Percentiles rank a stretch among this genome's conserved stretches.
Conservation (phyloP, 495 filamentous ascomycete genomes). For the Daldinia concentrica region DNA sequence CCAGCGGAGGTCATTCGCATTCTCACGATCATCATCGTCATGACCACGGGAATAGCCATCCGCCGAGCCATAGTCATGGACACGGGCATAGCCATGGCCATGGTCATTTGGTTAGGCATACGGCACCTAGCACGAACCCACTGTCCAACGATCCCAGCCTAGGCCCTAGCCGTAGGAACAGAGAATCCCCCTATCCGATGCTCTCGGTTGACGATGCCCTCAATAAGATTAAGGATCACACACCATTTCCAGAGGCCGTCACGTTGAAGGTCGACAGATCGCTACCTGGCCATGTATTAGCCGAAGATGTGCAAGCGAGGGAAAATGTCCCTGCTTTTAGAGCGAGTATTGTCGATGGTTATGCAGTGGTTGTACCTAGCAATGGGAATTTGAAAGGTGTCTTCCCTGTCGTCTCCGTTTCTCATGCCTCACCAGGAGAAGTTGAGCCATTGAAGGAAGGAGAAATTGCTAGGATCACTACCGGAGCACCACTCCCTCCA, state of each 20-base stretch:
- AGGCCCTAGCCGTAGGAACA: conserved; percentile 78
- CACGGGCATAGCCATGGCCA: conserved; percentile 72
- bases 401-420: conserved; percentile 87
- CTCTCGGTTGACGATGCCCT: conserved; percentile 84
- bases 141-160: conserved; percentile 83
- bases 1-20: conserved; percentile 33
- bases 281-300: conserved; percentile 80
- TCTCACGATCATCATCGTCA: conserved; percentile 47
- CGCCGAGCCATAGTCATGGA: conserved; percentile 65
- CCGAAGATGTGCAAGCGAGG: conserved; percentile 78
- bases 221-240: conserved; percentile 72
- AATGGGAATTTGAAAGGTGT: conserved; percentile 73
- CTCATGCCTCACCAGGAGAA: conserved; percentile 79
- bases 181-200: conserved; percentile 93
- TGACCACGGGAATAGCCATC: conserved; percentile 48
- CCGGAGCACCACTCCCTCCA: conserved; percentile 87
- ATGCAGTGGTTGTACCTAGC: conserved; percentile 75
- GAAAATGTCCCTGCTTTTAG: conserved; percentile 92
- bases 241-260: conserved; percentile 65
- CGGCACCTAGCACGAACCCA: conserved; percentile 65
- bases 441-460: conserved; percentile 70
- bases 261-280: conserved; percentile 66
- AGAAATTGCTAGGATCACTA: conserved; percentile 89
- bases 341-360: conserved; percentile 97
- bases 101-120: conserved; percentile 74